Percentiles rank a stretch among this genome's conserved stretches.
Conservation (phyloP, 1,284 basidiomycete species). For the Coniophora puteana region DNA sequence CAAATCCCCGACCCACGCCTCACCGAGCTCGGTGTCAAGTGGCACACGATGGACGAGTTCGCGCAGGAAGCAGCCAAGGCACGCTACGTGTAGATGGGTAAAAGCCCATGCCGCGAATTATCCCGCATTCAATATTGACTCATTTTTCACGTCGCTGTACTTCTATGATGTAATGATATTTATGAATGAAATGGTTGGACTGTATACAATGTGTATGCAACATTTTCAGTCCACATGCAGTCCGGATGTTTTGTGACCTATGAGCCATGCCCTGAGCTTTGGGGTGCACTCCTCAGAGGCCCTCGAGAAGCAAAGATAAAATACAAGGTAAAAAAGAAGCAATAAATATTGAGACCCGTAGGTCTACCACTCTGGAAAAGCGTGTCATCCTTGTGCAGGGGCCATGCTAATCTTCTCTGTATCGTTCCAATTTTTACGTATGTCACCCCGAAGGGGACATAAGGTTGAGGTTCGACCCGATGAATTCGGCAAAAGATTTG, state of each 20-base stretch:
- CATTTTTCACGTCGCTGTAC: too few species aligned
- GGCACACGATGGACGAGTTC: constrained; percentile 21
- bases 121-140: too few species aligned
- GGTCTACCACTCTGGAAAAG: constrained; percentile 46
- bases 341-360: constrained; percentile 37
- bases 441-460: constrained; percentile 38
- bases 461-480: background rate
- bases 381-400: constrained; percentile 50
- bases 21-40: constrained; percentile 24
- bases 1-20: constrained; percentile 26
- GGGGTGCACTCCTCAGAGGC: too few species aligned
- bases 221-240: too few species aligned
- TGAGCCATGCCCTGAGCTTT: too few species aligned
- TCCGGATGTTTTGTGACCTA: too few species aligned
- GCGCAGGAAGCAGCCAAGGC: constrained; percentile 18
- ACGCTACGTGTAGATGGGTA: too few species aligned
- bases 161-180: too few species aligned
- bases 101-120: too few species aligned
- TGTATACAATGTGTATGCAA: too few species aligned
- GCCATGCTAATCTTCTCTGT: constrained; percentile 42
- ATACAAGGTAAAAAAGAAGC: background rate
- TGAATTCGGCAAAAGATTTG: background rate
- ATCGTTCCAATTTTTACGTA: constrained; percentile 16
- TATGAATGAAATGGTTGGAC: too few species aligned
- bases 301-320: too few species aligned